Evolutionary conservation across 805 yeast genomes (phyloP), one percentile per base, ranked within the genome.

Genomic region (Dipodascus geniculatus): DNA sequence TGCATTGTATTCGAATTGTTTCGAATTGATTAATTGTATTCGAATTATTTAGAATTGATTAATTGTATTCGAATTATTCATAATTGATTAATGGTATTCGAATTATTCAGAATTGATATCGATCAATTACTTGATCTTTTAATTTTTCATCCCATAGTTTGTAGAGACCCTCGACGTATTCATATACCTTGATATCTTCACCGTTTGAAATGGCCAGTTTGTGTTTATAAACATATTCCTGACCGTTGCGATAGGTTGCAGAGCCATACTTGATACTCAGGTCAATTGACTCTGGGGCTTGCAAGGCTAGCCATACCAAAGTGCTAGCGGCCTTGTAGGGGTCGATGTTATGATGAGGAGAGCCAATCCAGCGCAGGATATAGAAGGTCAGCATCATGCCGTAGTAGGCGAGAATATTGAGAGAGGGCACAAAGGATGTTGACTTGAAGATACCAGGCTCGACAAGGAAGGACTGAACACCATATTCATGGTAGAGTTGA

Each of bases 391-490:
- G 57, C 55, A 88, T 63, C 98, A 93, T 93, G 11, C 95, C 95
- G 59, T 85, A 81, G 64, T 80, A 87, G 1, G 96, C 83, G 66
- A 90, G 74, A 2, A 85, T 68, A 64, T 88, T 89, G 65, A 93
- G 75, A 61, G 77, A 86, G 60, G 81, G 79, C 67, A 78, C 81
- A 61, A 87, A 88, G 2, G 95, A 84, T 57, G 83, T 83, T 52
- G 95, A 84, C 22, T 84, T 83, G 68, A 93, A 89, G 23, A 93
- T 87, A 17, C 99, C 99, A 0, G 99, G 99, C 56, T 93, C 96
- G 3, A 86, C 81, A 33, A 91, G 70, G 69, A 86, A 89, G 63
- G 85, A 89, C 50, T 71, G 73, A 50, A 91, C 78, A 1, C 82
- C 85, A 51, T 75, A 64, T 11, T 75, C 61, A 28, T 70, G 60